Evolutionary conservation across 192 early-diverging fungal genomes (phyloP).

Genomic region (Coemansia furcata): DNA sequence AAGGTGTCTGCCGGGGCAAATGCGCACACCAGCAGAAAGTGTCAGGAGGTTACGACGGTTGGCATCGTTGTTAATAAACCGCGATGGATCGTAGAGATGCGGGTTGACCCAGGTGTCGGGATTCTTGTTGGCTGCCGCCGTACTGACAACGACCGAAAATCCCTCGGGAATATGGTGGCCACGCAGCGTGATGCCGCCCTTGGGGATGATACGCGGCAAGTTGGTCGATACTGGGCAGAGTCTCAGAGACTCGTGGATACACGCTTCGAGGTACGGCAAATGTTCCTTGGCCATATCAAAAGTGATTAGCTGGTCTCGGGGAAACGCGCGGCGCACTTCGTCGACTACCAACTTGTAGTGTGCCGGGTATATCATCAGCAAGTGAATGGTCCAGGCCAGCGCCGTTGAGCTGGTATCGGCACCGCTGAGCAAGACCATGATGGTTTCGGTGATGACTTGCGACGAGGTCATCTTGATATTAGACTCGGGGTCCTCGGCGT

Average conservation of each 20-base stretch:
- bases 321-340: conserved; percentile 22
- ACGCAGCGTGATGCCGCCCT: conserved; percentile 29
- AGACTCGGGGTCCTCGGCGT: conserved; percentile 33
- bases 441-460: conserved; percentile 35
- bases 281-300: conserved; percentile 23
- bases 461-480: conserved; percentile 25
- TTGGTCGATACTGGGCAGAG: conserved; percentile 35
- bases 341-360: conserved; percentile 5
- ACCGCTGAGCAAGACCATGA: conserved; percentile 37
- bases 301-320: conserved; percentile 11
- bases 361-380: conserved; percentile 40
- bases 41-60: conserved; percentile 36
- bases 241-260: conserved; percentile 40
- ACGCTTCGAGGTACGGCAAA: conserved; percentile 39
- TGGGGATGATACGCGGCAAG: conserved; percentile 33
- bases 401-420: conserved; percentile 35
- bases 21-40: conserved; percentile 34
- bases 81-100: conserved; percentile 18
- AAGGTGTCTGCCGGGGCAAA: conserved; percentile 40
- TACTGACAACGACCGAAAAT: conserved; percentile 25
- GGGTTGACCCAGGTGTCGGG: conserved; percentile 28
- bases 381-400: conserved; percentile 32
- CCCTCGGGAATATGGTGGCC: conserved; percentile 32
- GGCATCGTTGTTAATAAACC: conserved; percentile 21
- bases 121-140: conserved; percentile 27